Evolutionary conservation across 495 filamentous ascomycete genomes (phyloP).

Genomic region (Aspergillus bertholletiae): DNA sequence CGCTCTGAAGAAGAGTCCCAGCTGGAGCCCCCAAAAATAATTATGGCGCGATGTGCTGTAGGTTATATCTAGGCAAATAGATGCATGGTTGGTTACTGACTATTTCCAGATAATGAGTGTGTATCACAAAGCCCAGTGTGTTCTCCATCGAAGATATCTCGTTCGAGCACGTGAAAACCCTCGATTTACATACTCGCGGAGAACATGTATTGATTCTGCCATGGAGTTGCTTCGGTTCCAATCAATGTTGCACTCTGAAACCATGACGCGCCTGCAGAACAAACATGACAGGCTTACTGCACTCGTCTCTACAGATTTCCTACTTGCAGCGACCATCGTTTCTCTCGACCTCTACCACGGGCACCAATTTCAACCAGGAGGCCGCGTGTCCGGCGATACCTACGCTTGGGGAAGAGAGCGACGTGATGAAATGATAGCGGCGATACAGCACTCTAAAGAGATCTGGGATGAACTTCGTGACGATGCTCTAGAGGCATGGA

Average conservation of each 20-base stretch:
- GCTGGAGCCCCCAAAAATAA: slow-evolving; percentile 70
- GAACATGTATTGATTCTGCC: slow-evolving; percentile 82
- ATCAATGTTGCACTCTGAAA: slow-evolving; percentile 70
- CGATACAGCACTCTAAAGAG: slow-evolving; percentile 64
- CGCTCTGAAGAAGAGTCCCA: slow-evolving; percentile 73
- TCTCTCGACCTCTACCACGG: slow-evolving; percentile 70
- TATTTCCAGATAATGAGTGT: slow-evolving; percentile 63
- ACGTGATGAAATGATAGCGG: slow-evolving; percentile 68
- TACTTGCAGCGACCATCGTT: slow-evolving; percentile 86
- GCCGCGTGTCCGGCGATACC: slow-evolving; percentile 45
- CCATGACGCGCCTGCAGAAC: slow-evolving; percentile 65
- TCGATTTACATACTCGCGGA: slow-evolving; percentile 77
- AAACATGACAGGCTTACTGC: slow-evolving; percentile 73
- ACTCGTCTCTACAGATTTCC: slow-evolving; percentile 77
- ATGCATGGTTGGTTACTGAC: slow-evolving; percentile 12
- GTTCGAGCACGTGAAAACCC: slow-evolving; percentile 72
- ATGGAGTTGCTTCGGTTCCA: slow-evolving; percentile 77
- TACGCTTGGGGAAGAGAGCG: slow-evolving; percentile 69
- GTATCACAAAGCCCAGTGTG: slow-evolving; percentile 83
- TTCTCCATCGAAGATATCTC: slow-evolving; percentile 87
- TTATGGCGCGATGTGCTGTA: slow-evolving; percentile 77
- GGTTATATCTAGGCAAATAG: slow-evolving; percentile 4
- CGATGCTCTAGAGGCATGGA: slow-evolving; percentile 83
- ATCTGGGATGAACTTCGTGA: slow-evolving; percentile 78
- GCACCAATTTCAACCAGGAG: slow-evolving; percentile 31